These are phyloP conservation scores for Naegleria gruberi DNA, from an alignment of 208 protist species.

Conservation along the genomic window DNA sequence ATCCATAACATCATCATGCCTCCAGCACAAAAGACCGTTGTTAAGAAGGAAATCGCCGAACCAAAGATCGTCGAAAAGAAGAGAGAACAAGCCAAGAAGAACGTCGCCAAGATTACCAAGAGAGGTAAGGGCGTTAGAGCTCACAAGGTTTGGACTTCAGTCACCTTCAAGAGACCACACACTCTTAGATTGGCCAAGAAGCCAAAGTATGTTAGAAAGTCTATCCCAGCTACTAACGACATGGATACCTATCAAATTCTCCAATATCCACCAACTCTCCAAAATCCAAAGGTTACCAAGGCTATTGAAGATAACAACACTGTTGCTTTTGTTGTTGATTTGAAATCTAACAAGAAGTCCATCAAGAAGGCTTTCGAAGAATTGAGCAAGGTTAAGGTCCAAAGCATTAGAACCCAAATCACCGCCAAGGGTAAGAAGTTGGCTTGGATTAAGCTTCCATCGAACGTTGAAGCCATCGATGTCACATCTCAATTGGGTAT, in stretches of 20 bases:
- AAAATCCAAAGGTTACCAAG: slow-evolving; percentile 89
- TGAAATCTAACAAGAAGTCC: slow-evolving; percentile 91
- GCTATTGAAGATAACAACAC: slow-evolving; percentile 99
- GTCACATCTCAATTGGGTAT: slow-evolving; percentile 96
- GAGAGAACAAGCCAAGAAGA: slow-evolving; percentile 17
- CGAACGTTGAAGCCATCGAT: slow-evolving; percentile 84
- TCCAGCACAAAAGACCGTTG: background rate
- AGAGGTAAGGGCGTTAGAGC: slow-evolving; percentile 54
- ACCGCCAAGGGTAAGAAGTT: slow-evolving; percentile 96
- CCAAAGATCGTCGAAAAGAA: slow-evolving; percentile 2
- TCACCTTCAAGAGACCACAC: slow-evolving; percentile 90
- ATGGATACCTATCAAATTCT: slow-evolving; percentile 77
- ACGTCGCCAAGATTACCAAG: slow-evolving; percentile 23
- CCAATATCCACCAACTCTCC: slow-evolving; percentile 94
- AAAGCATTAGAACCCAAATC: slow-evolving; percentile 98
- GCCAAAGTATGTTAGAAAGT: slow-evolving; percentile 79
- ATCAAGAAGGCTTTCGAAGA: slow-evolving; percentile 95
- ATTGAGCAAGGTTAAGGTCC: slow-evolving; percentile 92
- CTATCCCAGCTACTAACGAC: slow-evolving; percentile 62
- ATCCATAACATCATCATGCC: background rate
- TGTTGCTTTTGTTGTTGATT: slow-evolving; percentile 97
- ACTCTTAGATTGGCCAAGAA: slow-evolving; percentile 74
- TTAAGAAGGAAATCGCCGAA: background rate
- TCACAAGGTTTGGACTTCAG: slow-evolving; percentile 87
- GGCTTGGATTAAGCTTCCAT: slow-evolving; percentile 91